phyloP scores from a whole-genome alignment of 208 protist genomes.

The Leishmania martiniquensis region DNA sequence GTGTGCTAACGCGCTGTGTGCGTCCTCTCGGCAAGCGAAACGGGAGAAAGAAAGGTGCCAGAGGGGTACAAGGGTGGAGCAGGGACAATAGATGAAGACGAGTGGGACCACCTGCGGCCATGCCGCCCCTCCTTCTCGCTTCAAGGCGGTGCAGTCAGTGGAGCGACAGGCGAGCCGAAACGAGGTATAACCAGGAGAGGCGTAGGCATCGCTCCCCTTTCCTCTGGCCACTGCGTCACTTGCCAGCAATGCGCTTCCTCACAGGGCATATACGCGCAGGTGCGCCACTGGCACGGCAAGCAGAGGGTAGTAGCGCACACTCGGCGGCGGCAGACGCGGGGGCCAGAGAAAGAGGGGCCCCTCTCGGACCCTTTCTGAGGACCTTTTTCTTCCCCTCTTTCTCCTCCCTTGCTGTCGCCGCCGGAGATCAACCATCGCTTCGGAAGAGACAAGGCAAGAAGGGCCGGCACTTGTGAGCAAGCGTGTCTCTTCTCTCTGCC shows the following conservation, averaged over 20 bases:
- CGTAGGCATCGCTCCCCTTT: background rate
- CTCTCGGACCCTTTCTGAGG: background rate
- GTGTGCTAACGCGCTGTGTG: background rate
- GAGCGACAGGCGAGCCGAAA: background rate
- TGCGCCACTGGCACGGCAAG: background rate
- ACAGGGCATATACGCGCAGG: background rate
- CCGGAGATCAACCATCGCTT: background rate
- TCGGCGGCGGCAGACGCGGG: background rate
- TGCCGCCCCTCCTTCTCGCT: background rate
- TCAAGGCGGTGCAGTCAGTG: background rate
- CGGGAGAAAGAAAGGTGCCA: background rate
- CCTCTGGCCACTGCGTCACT: background rate
- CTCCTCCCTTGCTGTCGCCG: background rate
- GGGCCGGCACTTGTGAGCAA: background rate
- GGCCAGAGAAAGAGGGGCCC: background rate
- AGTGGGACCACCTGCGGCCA: background rate
- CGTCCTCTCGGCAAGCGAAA: background rate
- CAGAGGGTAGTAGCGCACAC: background rate
- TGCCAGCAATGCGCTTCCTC: background rate
- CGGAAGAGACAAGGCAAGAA: background rate
- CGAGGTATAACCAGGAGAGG: background rate
- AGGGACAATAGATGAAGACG: background rate
- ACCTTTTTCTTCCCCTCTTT: background rate
- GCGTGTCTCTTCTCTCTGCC: background rate
- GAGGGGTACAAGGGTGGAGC: background rate